A percentile compares a stretch with the other conserved stretches of the same genome.
Evolutionary conservation across 2,329 filamentous ascomycete genomes (phyloP).

Genomic region (Diaporthe amygdali): DNA sequence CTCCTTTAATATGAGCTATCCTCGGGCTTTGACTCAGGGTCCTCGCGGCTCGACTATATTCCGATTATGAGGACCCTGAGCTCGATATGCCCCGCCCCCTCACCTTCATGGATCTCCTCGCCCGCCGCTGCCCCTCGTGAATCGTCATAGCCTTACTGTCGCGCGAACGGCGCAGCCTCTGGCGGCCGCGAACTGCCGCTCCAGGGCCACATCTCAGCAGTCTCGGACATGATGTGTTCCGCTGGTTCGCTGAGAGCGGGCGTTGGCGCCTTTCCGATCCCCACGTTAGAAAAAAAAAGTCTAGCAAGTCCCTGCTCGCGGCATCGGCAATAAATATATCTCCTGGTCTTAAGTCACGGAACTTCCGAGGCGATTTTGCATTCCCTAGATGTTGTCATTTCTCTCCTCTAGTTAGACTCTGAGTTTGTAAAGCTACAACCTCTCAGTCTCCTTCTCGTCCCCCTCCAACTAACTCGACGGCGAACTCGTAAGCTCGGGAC

Average conservation of each 20-base stretch:
- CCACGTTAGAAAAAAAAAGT: background rate
- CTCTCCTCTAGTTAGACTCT: background rate
- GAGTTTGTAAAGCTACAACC: background rate
- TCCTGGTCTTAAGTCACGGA: background rate
- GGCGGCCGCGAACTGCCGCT: background rate
- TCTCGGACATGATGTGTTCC: background rate
- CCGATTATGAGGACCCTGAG: background rate
- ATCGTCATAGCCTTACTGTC: background rate
- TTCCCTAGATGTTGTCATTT: background rate
- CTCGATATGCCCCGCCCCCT: conserved; percentile 12
- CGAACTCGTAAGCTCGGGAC: background rate
- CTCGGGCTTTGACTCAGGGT: background rate
- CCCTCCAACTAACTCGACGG: background rate
- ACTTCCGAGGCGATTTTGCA: background rate
- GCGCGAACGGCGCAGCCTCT: background rate
- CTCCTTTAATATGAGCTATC: background rate
- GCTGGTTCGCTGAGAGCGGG: background rate
- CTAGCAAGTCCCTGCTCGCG: conserved; percentile 3
- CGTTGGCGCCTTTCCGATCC: background rate
- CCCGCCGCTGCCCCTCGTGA: conserved; percentile 3
- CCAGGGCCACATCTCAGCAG: background rate
- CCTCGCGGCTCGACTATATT: conserved; percentile 11
- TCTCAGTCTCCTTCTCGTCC: background rate
- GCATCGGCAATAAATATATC: background rate
- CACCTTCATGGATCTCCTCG: conserved; percentile 7